Conservation (phyloP, 805 yeast species). For the Zygosaccharomyces pseudorouxii region DNA sequence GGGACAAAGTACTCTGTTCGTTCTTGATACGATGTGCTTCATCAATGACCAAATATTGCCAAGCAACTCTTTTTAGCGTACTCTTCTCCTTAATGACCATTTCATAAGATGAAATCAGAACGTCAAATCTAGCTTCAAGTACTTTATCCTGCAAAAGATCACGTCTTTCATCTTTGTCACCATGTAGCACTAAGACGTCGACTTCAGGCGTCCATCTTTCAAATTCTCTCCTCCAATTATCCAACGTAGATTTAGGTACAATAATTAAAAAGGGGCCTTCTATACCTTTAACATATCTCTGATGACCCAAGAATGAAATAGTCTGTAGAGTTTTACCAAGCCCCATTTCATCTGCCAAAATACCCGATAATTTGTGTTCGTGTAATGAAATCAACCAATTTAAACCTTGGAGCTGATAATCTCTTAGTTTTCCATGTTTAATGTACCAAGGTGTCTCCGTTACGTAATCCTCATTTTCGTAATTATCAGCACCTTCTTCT, state of each 20-base stretch:
- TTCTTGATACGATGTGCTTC: slow-evolving; percentile 97
- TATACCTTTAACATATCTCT: slow-evolving; percentile 69
- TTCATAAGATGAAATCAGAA: slow-evolving; percentile 85
- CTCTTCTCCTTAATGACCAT: slow-evolving; percentile 88
- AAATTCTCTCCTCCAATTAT: slow-evolving; percentile 95
- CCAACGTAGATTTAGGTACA: slow-evolving; percentile 93
- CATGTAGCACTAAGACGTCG: slow-evolving; percentile 77
- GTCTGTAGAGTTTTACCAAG: slow-evolving; percentile 95
- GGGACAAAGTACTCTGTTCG: slow-evolving; percentile 87
- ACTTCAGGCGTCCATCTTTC: slow-evolving; percentile 96
- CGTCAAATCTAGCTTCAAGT: slow-evolving; percentile 78
- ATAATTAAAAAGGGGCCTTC: slow-evolving; percentile 89
- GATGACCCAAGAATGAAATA: slow-evolving; percentile 82
- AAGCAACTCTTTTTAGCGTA: slow-evolving; percentile 70
- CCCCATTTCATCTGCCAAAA: slow-evolving; percentile 98
- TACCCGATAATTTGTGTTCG: slow-evolving; percentile 86
- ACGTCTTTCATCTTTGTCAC: slow-evolving; percentile 76
- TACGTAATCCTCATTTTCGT: slow-evolving; percentile 58
- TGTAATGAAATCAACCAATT: slow-evolving; percentile 90
- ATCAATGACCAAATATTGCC: slow-evolving; percentile 93
- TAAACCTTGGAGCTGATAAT: slow-evolving; percentile 90
- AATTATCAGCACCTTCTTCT: slow-evolving; percentile 42
- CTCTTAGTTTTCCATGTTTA: slow-evolving; percentile 68
- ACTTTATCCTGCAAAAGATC: slow-evolving; percentile 54
- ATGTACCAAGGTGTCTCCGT: slow-evolving; percentile 82